A percentile compares a stretch with the other conserved stretches of the same genome.
Conservation (phyloP, 148 eudicot genomes). For the Mesembryanthemum crystallinum region DNA sequence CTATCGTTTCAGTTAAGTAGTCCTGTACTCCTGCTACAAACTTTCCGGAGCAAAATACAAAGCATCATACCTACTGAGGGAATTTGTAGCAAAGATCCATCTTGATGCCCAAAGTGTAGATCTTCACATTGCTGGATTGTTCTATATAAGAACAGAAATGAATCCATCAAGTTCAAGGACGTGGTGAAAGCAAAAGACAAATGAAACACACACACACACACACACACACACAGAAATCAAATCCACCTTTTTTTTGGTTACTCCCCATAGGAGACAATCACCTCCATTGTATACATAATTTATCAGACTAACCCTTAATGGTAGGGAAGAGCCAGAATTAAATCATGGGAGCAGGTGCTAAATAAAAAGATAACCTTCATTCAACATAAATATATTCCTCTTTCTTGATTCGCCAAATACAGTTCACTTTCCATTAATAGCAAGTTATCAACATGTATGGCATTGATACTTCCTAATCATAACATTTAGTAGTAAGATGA, state of each 20-base stretch:
- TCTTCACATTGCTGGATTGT: conserved; percentile 16
- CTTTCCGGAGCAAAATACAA: background rate
- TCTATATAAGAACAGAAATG: conserved; percentile 5
- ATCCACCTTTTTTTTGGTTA: no score
- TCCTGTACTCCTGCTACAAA: no score
- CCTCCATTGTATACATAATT: background rate
- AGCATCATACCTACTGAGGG: conserved; percentile 10
- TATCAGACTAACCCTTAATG: background rate
- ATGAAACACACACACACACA: background rate
- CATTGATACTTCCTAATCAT: background rate
- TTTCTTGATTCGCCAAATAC: background rate
- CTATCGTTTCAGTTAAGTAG: background rate
- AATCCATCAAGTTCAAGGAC: background rate
- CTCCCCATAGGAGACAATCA: background rate
- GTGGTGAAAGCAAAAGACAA: background rate
- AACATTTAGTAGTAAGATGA: background rate
- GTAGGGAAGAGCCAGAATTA: background rate
- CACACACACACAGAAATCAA: no score
- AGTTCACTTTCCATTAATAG: background rate
- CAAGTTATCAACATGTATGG: background rate
- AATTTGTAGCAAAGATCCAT: conserved; percentile 5
- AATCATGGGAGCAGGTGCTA: background rate
- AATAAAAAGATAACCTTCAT: background rate
- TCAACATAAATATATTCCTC: background rate
- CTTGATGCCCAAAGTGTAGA: background rate